Percentiles rank a stretch among this genome's conserved stretches.
These are phyloP conservation scores for Pseudocercospora cruenta DNA, from an alignment of 2,329 filamentous ascomycete species.

Conservation along the genomic window DNA sequence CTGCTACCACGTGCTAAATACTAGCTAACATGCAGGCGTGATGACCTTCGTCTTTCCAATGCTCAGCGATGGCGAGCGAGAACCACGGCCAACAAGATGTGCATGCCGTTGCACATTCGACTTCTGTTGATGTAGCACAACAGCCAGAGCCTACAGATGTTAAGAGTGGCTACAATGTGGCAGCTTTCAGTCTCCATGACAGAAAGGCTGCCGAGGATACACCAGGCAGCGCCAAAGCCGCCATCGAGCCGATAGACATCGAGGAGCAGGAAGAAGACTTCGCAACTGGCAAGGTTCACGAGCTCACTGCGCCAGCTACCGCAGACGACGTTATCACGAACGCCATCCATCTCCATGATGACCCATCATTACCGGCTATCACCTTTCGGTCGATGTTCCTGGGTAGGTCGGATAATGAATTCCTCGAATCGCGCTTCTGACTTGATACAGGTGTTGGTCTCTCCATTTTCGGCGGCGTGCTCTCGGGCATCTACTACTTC, in stretches of 20 bases:
- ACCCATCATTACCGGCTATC: not conserved
- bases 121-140: not conserved
- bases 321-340: not conserved
- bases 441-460: not conserved
- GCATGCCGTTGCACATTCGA: not conserved
- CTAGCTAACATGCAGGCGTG: not conserved
- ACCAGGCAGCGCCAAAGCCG: not conserved
- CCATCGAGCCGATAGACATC: not conserved
- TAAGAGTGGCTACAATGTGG: not conserved
- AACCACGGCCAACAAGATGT: not conserved
- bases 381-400: not conserved
- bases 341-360: conserved; percentile 1
- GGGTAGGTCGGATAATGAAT: not conserved
- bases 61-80: not conserved
- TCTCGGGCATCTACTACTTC: conserved; percentile 10
- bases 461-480: conserved; percentile 1
- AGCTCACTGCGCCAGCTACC: conserved; percentile 1
- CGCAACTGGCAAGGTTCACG: not conserved
- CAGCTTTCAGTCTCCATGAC: not conserved
- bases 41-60: not conserved
- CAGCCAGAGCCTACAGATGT: not conserved
- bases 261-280: not conserved
- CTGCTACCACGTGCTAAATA: not conserved
- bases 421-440: not conserved
- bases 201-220: not conserved